Evolutionary conservation across 139 green algal species (phyloP), one percentile per base, ranked within the genome.

Genomic region (Tetraselmis chui): DNA sequence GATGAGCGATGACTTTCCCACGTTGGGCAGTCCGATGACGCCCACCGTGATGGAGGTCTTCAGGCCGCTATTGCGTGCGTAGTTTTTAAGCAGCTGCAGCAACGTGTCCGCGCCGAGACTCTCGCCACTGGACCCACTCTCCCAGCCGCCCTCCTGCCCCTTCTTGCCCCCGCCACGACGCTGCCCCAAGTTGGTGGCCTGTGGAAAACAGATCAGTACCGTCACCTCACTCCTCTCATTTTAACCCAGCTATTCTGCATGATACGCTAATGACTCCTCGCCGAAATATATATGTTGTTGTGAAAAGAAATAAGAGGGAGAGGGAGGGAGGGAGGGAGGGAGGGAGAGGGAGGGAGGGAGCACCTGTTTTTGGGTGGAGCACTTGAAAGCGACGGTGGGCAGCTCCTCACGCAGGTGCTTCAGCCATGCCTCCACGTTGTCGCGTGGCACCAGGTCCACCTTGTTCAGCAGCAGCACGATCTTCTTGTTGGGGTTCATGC

Each of bases 381-480:
- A 96, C 86, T 98, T 99, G 92, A 99, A 99, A 30, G 96, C 96
- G 30, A 99, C 89, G 0, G 92, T 89, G 0, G 97, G 97, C 79
- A 98, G 90, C 89, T 99, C 96, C 84, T 97, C 90, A 11, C 97
- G 89, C 59, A 99, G 90, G 84, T 97, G 94, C 85, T 94, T 95
- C 59, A 99, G 90, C 97, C 97, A 99, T 24, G 85, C 79, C 87
- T 97, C 92, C 1, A 89, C 93, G 25, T 93, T 92, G 80, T 97
- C 94, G 0, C 91, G 88, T 0, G 96, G 96, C 1, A 99, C 96
- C 81, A 99, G 87, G 77, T 98, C 95, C 76, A 99, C 97, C 84
- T 99, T 99, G 92, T 99, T 99, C 27, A 99, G 90, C 81, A 99
- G 89, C 77, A 99, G 91, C 59, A 99, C 91, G 83, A 99, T 89